Base-by-base conservation (phyloP, 257 asterid species). In the Haberlea rhodopensis region DNA sequence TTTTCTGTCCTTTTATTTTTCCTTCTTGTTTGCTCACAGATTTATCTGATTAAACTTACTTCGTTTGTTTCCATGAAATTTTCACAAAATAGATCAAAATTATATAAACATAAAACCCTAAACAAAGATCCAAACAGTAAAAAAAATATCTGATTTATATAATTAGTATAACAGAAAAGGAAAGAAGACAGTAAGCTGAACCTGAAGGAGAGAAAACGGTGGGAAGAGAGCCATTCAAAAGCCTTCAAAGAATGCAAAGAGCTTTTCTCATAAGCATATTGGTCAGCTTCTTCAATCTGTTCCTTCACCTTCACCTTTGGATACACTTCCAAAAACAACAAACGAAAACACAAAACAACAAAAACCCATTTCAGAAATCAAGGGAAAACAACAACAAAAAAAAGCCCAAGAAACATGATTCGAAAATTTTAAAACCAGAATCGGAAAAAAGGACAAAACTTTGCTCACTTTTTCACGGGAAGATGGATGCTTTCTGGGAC, bases 281-380 rank as follows among this genome's bases (percentile, higher is more conserved):
- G 84, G 74, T 84, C 96, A 60, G 74, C 95, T 43, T 81, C 88
- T 63, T 87, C 96, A 66, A 72, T 73, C 60, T 87, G 80, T 49
- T 37, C 76, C 63, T 80, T 85, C 85, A 87, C 97, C 83, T 82
- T 90, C 74, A 90, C 97, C 71, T 76, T 90, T 52, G 97, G 97
- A 76, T 90, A 90, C 95, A 84, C 95, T 87, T 37, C 13, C 46
- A 10, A 37, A 37, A 13, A 37, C n/a, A 11, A 10, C n/a, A 11
- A 37, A 34, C n/a, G n/a, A n/a, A n/a, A n/a, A n/a, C n/a, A n/a
- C n/a, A n/a, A n/a, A n/a, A n/a, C n/a, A n/a, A n/a, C 40, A 7
- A 6, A 32, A 43, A 28, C 69, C 77, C 82, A 66, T 65, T 32
- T 73, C 78, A 74, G 67, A 65, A 70, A 63, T 56, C 69, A 51